Evolutionary conservation across 208 protist genomes (phyloP).

Genomic region (Crithidia acanthocephali): DNA sequence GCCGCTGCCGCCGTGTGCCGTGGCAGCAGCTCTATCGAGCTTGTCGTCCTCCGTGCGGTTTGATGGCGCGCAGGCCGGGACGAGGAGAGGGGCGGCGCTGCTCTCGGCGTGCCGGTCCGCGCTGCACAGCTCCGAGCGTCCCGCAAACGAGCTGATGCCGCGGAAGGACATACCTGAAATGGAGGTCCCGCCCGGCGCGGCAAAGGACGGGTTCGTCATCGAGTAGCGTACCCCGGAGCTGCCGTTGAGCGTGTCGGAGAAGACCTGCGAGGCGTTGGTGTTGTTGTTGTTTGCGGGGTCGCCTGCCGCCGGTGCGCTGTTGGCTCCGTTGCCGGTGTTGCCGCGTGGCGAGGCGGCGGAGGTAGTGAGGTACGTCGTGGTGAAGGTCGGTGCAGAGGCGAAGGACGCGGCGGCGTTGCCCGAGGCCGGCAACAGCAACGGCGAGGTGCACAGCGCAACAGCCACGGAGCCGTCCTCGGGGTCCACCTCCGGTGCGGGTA

Average conservation of each 20-base stretch:
- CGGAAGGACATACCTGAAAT: conserved; percentile 3
- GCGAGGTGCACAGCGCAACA: conserved; percentile 1
- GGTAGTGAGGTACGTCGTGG: conserved; percentile 1
- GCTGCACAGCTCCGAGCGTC: not conserved
- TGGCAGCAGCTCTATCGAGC: not conserved
- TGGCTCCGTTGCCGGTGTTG: not conserved
- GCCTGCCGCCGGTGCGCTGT: not conserved
- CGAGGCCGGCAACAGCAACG: conserved; percentile 5
- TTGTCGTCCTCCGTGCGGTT: not conserved
- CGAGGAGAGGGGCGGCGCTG: not conserved
- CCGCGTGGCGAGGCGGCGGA: not conserved
- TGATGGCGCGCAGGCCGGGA: not conserved
- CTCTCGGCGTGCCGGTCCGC: not conserved
- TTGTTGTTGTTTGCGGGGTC: not conserved
- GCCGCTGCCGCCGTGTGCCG: not conserved
- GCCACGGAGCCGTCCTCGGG: conserved; percentile 11
- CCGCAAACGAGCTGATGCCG: not conserved
- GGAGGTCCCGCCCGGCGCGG: not conserved
- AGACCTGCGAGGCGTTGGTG: not conserved
- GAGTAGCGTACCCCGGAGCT: conserved; percentile 19
- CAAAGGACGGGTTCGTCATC: conserved; percentile 28
- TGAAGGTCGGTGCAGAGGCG: not conserved
- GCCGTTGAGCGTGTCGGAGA: not conserved
- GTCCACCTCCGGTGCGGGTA: not conserved
- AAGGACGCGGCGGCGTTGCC: not conserved